Evolutionary conservation across 495 filamentous ascomycete genomes (phyloP), one percentile per base, ranked within the genome.

Genomic region (Penicillium robsamsonii): DNA sequence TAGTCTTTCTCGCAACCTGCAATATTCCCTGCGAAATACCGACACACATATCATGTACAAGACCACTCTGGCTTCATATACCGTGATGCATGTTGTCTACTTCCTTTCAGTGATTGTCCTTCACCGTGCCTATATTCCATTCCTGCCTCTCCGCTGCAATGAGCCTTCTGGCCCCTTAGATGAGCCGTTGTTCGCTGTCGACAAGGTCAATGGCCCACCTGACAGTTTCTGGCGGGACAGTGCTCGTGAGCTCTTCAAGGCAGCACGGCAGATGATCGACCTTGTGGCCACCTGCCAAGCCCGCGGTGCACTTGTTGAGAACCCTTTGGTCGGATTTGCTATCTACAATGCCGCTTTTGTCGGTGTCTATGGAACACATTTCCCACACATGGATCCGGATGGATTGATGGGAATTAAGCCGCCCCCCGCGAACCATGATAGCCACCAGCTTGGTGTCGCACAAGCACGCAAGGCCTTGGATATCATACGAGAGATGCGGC

Each of bases 101-200:
- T 85, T 86, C 31, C 74, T 95, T 7, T 92, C 87, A 55, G 77
- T 83, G 35, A 90, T 96, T 51, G 85, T 90, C 64, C 78, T 95
- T 22, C 87, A 94, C 68, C 81, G 90, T 55, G 85, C 91, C 62
- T 92, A 90, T 64, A 79, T 95, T 27, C 89, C 90, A 0, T 94
- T 93, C 66, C 79, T 96, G 15, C 88, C 91, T 8, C 69, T 92
- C 18, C 83, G 83, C 3, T 90, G 86, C 70, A 67, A 72, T 22
- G 82, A 81, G 57, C 89, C 90, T 0, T 65, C 81, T 22, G 91
- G 90, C 0, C 90, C 91, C 0, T 68, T 91, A 17, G 90, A 93
- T 61, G 79, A 82, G 43, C 89, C 89, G 2, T 74, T 79, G 1
- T 87, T 90, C 58, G 74, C 81, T 0, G 60, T 73, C 17, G 81